Conservation (phyloP, 169 alveolate species). For the Plasmodium vivax region DNA sequence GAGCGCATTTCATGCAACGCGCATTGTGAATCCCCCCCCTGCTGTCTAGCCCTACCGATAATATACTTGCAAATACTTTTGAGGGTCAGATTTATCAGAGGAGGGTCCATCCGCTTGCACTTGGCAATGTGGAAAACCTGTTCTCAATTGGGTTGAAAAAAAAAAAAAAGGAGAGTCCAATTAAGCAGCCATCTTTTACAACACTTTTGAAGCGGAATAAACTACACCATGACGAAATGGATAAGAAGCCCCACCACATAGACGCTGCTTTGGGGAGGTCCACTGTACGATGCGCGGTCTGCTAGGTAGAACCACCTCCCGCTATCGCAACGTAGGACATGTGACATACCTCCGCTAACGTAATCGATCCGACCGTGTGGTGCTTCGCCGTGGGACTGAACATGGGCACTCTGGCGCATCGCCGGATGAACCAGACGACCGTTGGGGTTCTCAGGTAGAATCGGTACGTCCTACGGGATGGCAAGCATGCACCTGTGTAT, state of each 20-base stretch:
- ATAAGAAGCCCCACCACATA: neutral
- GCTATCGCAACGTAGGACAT: neutral
- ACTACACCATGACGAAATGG: neutral
- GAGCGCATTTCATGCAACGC: neutral
- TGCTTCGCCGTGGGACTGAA: conserved; percentile 89
- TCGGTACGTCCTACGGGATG: conserved; percentile 82
- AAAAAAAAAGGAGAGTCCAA: neutral
- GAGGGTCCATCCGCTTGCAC: conserved; percentile 90
- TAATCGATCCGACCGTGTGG: conserved; percentile 88
- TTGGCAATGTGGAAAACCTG: conserved; percentile 90
- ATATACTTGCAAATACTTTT: conserved; percentile 77
- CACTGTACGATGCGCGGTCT: neutral
- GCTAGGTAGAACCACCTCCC: neutral
- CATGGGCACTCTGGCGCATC: conserved; percentile 90
- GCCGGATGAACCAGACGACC: conserved; percentile 89
- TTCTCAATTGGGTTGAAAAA: neutral
- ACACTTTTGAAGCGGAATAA: neutral
- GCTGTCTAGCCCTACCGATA: conserved; percentile 75
- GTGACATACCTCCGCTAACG: conserved; percentile 87
- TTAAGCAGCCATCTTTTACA: neutral
- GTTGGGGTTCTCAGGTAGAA: conserved; percentile 91
- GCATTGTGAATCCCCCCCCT: conserved; percentile 23
- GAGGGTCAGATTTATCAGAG: conserved; percentile 83
- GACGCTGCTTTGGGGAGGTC: neutral
- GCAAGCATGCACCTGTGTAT: neutral